phyloP scores from a whole-genome alignment of 176 grass and related monocot genomes.

The Rhynchospora breviuscula region DNA sequence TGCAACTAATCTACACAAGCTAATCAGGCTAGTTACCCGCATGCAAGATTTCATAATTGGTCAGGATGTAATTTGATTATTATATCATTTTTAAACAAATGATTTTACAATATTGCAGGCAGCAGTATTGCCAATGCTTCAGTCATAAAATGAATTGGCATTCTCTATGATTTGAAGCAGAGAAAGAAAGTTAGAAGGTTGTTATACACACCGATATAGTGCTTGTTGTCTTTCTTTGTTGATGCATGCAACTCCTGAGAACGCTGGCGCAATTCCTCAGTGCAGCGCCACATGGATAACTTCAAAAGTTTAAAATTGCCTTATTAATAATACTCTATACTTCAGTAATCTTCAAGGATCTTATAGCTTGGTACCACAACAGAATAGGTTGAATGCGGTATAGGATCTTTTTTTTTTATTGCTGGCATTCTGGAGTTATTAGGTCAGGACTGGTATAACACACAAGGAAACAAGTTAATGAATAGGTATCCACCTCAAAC shows the following conservation, averaged over 20 bases:
- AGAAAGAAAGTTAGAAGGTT: not conserved
- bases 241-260: conserved; percentile 45
- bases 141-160: not conserved
- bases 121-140: not conserved
- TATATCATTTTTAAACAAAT: not conserved
- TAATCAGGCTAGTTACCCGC: not conserved
- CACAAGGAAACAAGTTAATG: not conserved
- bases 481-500: conserved; percentile 66
- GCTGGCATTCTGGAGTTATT: not conserved
- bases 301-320: conserved; percentile 27
- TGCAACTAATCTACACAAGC: not conserved
- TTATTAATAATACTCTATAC: not conserved
- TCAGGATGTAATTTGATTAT: not conserved
- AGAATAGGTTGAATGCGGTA: not conserved
- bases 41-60: not conserved
- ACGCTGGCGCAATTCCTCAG: conserved; percentile 61
- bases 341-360: conserved; percentile 4
- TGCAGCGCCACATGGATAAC: conserved; percentile 99
- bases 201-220: conserved; percentile 72
- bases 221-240: conserved; percentile 88
- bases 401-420: not conserved
- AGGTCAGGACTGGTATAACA: not conserved
- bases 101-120: not conserved
- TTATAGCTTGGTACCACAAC: not conserved
- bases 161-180: not conserved